phyloP scores from a whole-genome alignment of 345 rosid species.

The Firmiana major region DNA sequence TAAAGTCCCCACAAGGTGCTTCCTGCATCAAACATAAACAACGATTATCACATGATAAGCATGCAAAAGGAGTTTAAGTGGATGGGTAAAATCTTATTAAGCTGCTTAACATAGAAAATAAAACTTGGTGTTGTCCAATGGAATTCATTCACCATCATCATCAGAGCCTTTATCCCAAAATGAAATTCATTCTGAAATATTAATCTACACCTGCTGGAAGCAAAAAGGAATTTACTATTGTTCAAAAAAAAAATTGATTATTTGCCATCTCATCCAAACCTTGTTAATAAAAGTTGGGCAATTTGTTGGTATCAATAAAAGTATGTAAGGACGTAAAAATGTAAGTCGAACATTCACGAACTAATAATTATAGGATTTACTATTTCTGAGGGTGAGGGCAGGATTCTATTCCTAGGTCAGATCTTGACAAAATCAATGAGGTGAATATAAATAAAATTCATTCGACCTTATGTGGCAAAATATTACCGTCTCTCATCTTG shows the following conservation, averaged over 20 bases:
- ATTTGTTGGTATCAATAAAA: background rate
- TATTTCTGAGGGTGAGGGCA: background rate
- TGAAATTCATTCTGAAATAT: background rate
- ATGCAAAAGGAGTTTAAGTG: background rate
- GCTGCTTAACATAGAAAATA: background rate
- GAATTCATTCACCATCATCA: no score
- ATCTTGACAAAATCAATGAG: background rate
- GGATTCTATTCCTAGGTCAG: background rate
- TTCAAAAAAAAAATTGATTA: background rate
- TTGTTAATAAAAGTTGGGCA: background rate
- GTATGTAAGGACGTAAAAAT: background rate
- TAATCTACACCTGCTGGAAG: background rate
- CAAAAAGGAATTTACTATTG: background rate
- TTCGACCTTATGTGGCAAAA: background rate
- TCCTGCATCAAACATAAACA: conserved; percentile 45
- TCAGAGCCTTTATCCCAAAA: no score
- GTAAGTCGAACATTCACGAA: background rate
- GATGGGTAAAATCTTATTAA: background rate
- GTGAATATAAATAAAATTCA: background rate
- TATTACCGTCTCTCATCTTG: background rate
- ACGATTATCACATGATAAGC: background rate
- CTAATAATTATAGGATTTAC: background rate
- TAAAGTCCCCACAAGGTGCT: conserved; percentile 81
- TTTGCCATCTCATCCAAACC: background rate
- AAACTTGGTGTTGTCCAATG: background rate